These are phyloP conservation scores for Magnolia officinalis DNA, from an alignment of 164 flowering plant species.

Conservation along the genomic window DNA sequence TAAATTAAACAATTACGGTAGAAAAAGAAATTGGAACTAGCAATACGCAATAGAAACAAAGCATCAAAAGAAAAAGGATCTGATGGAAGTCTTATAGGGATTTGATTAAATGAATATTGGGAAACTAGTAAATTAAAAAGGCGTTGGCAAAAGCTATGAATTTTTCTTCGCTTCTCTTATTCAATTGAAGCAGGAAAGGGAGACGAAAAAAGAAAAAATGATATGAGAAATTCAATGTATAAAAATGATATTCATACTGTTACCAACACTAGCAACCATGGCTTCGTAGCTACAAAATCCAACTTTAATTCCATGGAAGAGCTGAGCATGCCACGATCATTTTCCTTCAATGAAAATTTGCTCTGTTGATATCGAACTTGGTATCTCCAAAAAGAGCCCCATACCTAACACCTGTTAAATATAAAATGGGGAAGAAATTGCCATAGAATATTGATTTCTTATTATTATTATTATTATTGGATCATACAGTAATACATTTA, in stretches of 20 bases:
- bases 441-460: background rate
- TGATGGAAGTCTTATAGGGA: background rate
- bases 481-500: background rate
- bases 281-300: background rate
- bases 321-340: background rate
- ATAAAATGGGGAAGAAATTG: conserved; percentile 1
- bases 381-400: background rate
- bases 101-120: too few species aligned
- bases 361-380: background rate
- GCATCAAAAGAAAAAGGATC: background rate
- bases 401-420: background rate
- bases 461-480: too few species aligned
- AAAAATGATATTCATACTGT: too few species aligned
- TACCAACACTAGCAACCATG: too few species aligned
- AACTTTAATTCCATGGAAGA: background rate
- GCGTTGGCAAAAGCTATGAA: background rate
- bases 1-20: too few species aligned
- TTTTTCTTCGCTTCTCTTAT: background rate
- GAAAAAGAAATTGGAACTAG: background rate
- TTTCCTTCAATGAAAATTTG: background rate
- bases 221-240: background rate
- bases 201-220: background rate
- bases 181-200: background rate
- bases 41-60: background rate
- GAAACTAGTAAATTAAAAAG: too few species aligned